Percentiles rank a stretch among this genome's conserved stretches.
Evolutionary conservation across 1,284 basidiomycete species (phyloP).

Genomic region (Boletus calvinii): DNA sequence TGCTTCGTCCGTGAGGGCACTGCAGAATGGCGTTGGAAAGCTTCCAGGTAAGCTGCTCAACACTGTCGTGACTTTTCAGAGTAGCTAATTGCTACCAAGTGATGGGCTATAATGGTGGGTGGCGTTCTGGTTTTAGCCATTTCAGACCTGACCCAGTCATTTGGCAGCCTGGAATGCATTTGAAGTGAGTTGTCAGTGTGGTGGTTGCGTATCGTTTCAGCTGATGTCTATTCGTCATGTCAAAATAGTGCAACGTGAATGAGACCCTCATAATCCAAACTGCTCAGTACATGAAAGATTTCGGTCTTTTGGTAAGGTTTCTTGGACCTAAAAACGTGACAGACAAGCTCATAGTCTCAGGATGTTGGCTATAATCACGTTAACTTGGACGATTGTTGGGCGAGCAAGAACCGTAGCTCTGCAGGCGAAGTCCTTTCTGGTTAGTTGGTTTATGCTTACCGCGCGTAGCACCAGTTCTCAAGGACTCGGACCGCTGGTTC

Average conservation of each 20-base stretch:
- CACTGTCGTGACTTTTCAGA: background rate
- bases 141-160: conserved; percentile 3
- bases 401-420: conserved; percentile 46
- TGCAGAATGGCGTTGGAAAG: conserved; percentile 34
- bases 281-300: conserved; percentile 46
- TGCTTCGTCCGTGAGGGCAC: conserved; percentile 18
- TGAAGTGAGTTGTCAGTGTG: conserved; percentile 16
- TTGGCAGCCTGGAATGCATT: conserved; percentile 29
- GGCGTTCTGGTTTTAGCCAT: background rate
- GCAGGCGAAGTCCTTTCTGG: conserved; percentile 47
- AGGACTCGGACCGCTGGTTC: conserved; percentile 28
- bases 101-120: conserved; percentile 35
- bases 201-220: background rate
- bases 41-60: conserved; percentile 26
- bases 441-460: conserved; percentile 19
- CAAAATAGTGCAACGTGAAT: conserved; percentile 33
- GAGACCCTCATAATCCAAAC: conserved; percentile 50
- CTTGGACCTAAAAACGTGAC: background rate
- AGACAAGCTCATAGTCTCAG: conserved; percentile 28
- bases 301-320: conserved; percentile 44
- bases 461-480: conserved; percentile 31
- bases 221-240: background rate
- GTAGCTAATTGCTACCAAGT: conserved; percentile 17
- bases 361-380: conserved; percentile 53
- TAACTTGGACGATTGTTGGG: conserved; percentile 61